A percentile compares a stretch with the other conserved stretches of the same genome.
These are phyloP conservation scores for Auxenochlorella protothecoides DNA, from an alignment of 139 green algal species.

Conservation along the genomic window DNA sequence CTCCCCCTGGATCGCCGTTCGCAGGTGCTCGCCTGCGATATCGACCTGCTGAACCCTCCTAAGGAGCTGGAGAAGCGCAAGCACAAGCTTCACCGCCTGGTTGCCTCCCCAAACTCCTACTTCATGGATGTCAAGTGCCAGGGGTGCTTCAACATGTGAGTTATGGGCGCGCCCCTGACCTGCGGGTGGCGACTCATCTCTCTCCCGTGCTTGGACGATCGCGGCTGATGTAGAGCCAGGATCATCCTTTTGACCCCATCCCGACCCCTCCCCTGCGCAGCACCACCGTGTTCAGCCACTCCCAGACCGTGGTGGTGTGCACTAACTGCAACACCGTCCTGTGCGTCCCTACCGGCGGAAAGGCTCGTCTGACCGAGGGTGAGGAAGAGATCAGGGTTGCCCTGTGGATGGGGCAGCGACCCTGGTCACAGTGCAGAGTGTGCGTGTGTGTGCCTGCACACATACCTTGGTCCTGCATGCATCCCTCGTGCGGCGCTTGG, in stretches of 20 bases:
- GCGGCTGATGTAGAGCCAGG: no score
- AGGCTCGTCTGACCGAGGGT: constrained; percentile 89
- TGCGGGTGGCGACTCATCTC: not conserved
- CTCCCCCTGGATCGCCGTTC: no score
- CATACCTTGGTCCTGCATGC: not conserved
- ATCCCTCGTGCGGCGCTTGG: not conserved
- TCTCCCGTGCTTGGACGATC: not conserved
- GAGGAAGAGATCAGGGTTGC: not conserved
- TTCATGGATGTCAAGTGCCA: constrained; percentile 98
- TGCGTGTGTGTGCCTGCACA: no score
- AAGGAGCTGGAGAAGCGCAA: constrained; percentile 86
- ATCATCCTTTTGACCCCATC: not conserved
- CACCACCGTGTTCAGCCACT: constrained; percentile 97
- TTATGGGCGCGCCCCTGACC: not conserved
- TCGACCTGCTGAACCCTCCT: constrained; percentile 94
- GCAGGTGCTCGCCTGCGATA: constrained; percentile 60
- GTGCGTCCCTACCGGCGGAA: constrained; percentile 92
- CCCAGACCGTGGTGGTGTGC: constrained; percentile 95
- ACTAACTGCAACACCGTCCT: constrained; percentile 89
- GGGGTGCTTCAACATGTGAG: constrained; percentile 89
- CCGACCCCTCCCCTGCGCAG: constrained; percentile 38
- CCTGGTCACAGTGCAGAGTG: no score
- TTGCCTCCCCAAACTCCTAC: constrained; percentile 80
- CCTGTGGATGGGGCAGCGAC: no score
- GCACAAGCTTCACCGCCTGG: constrained; percentile 96